A percentile compares a stretch with the other conserved stretches of the same genome.
These are phyloP conservation scores for Fusarium humuli DNA, from an alignment of 2,329 filamentous ascomycete species.

Conservation along the genomic window DNA sequence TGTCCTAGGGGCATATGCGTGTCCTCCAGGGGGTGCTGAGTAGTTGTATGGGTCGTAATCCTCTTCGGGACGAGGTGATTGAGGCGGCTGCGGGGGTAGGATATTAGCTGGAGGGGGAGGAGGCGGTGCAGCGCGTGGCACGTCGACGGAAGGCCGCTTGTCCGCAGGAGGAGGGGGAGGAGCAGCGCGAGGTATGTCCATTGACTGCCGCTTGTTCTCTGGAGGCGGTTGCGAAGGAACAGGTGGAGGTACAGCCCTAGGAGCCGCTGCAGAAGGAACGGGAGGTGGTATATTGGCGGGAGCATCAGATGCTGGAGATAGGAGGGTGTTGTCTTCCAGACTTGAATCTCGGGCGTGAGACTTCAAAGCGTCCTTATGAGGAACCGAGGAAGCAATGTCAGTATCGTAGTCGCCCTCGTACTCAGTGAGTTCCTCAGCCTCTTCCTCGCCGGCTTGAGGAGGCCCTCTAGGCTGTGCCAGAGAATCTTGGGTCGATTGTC, in stretches of 20 bases:
- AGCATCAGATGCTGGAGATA: conserved; percentile 62
- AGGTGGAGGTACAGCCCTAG: conserved; percentile 72
- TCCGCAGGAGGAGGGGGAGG: conserved; percentile 74
- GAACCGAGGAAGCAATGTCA: conserved; percentile 93
- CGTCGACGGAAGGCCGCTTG: conserved; percentile 74
- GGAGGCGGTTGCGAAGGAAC: conserved; percentile 70
- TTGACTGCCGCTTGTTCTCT: conserved; percentile 69
- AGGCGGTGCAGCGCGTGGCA: conserved; percentile 76
- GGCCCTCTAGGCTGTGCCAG: conserved; percentile 56
- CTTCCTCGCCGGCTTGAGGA: conserved; percentile 67
- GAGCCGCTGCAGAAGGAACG: conserved; percentile 64
- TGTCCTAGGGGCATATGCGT: conserved; percentile 51
- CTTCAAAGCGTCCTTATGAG: conserved; percentile 92
- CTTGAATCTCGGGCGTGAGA: conserved; percentile 82
- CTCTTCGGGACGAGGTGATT: conserved; percentile 62
- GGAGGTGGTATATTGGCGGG: conserved; percentile 66
- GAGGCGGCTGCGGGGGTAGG: conserved; percentile 64
- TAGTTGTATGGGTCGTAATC: conserved; percentile 78
- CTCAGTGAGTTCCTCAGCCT: conserved; percentile 85
- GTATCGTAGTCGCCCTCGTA: conserved; percentile 99
- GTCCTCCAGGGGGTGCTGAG: conserved; percentile 50
- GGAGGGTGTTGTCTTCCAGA: conserved; percentile 75
- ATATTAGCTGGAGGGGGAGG: conserved; percentile 70
- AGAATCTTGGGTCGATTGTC: conserved; percentile 70
- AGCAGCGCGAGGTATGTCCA: conserved; percentile 76